phyloP scores from a whole-genome alignment of 768 basidiomycete genomes.

The Pulveroboletus frians region DNA sequence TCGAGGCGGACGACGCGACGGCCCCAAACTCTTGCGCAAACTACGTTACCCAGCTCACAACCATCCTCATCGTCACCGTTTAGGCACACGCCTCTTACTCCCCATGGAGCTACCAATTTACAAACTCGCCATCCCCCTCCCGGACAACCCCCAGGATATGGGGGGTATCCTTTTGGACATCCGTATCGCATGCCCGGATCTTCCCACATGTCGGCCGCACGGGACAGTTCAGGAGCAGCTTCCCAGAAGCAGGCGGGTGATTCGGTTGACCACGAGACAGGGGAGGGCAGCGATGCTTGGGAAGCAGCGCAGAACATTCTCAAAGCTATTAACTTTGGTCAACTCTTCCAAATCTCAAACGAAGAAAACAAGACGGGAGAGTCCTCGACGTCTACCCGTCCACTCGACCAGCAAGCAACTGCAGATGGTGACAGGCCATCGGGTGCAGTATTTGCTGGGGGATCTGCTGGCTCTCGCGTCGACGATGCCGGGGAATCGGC shows the following conservation, averaged over 20 bases:
- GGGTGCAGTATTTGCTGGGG: conserved; percentile 1
- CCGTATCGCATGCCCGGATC: conserved; percentile 18
- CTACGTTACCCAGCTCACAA: conserved; percentile 27
- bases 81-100: conserved; percentile 48
- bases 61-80: conserved; percentile 46
- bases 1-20: conserved; percentile 74
- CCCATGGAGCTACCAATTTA: conserved; percentile 28
- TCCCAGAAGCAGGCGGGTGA: conserved; percentile 13
- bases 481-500: conserved; percentile 11
- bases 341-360: conserved; percentile 39
- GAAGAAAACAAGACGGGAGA: conserved; percentile 21
- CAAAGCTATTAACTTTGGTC: conserved; percentile 70
- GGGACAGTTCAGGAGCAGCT: conserved; percentile 1
- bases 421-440: conserved; percentile 4
- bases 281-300: conserved; percentile 58
- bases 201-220: neutral
- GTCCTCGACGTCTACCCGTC: conserved; percentile 1
- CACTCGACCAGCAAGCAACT: conserved; percentile 1
- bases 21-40: conserved; percentile 50
- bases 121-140: conserved; percentile 33
- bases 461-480: conserved; percentile 1
- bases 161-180: conserved; percentile 38
- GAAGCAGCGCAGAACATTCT: conserved; percentile 75
- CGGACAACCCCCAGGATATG: conserved; percentile 32
- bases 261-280: conserved; percentile 28